Conservation (phyloP, 805 yeast species). For the Saturnispora zaruensis region DNA sequence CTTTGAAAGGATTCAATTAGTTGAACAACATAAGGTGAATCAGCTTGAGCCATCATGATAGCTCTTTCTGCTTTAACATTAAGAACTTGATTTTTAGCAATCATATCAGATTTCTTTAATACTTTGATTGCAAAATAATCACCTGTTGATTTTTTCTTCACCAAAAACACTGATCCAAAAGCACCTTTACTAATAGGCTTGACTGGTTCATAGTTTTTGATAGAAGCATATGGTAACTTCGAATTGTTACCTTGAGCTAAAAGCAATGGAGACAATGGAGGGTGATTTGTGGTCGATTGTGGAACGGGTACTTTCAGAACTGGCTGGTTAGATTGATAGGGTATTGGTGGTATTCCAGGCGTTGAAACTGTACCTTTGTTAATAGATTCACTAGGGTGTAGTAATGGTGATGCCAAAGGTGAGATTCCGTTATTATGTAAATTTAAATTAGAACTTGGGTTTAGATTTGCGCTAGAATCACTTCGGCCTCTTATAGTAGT, state of each 20-base stretch:
- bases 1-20: slow-evolving; percentile 84
- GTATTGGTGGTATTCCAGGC: neutral
- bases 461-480: slow-evolving; percentile 31
- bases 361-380: neutral
- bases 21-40: slow-evolving; percentile 88
- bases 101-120: slow-evolving; percentile 87
- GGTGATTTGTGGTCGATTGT: slow-evolving; percentile 30
- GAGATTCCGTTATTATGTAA: slow-evolving; percentile 3
- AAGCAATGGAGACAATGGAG: slow-evolving; percentile 74
- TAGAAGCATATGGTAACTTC: slow-evolving; percentile 51
- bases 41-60: slow-evolving; percentile 95
- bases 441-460: slow-evolving; percentile 23
- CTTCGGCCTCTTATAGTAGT: slow-evolving; percentile 28
- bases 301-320: neutral
- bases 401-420: slow-evolving; percentile 43
- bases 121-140: slow-evolving; percentile 95
- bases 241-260: slow-evolving; percentile 50
- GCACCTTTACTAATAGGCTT: slow-evolving; percentile 97
- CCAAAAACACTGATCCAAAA: slow-evolving; percentile 88
- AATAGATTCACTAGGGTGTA: slow-evolving; percentile 17
- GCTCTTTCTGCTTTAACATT: slow-evolving; percentile 94
- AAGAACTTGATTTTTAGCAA: slow-evolving; percentile 91
- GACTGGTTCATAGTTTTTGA: slow-evolving; percentile 79
- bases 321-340: neutral
- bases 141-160: slow-evolving; percentile 76